phyloP scores from a whole-genome alignment of 108 stramenopile genomes.

The Cyclotella choctawhatcheeana region DNA sequence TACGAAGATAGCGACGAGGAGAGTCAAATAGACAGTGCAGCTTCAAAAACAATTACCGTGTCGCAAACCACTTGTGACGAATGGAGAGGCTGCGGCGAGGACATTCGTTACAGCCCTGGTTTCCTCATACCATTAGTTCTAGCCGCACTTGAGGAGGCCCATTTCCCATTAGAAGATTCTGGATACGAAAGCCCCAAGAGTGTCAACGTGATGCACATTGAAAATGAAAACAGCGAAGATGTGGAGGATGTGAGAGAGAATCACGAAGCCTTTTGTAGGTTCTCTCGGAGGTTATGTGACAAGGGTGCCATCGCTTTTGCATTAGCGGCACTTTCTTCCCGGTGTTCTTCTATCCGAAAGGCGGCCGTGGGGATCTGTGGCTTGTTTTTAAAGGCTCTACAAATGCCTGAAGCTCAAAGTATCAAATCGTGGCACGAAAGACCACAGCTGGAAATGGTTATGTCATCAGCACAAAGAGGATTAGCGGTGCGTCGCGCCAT shows the following conservation, averaged over 20 bases:
- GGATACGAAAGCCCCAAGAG: neutral
- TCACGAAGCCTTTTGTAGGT: conserved; percentile 26
- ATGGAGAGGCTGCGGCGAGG: conserved; percentile 48
- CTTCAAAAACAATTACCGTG: neutral
- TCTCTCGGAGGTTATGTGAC: conserved; percentile 62
- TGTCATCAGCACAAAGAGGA: conserved; percentile 76
- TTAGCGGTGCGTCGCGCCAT: conserved; percentile 52
- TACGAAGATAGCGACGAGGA: conserved; percentile 2
- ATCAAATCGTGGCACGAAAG: conserved; percentile 75
- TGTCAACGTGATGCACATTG: neutral
- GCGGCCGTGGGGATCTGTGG: conserved; percentile 63
- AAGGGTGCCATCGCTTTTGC: conserved; percentile 64
- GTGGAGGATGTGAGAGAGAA: conserved; percentile 16
- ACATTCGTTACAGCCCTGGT: conserved; percentile 75
- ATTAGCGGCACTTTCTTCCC: conserved; percentile 64
- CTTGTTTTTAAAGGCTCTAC: conserved; percentile 57
- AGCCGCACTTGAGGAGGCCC: conserved; percentile 37
- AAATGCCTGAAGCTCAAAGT: conserved; percentile 58
- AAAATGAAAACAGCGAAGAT: neutral
- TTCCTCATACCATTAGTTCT: conserved; percentile 75
- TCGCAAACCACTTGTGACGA: conserved; percentile 8
- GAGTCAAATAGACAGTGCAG: conserved; percentile 1
- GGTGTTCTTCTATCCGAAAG: conserved; percentile 62
- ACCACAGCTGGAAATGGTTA: conserved; percentile 79
- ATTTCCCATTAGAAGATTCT: conserved; percentile 14